phyloP scores from a whole-genome alignment of 2,329 filamentous ascomycete genomes.

The Xylariales sp. region DNA sequence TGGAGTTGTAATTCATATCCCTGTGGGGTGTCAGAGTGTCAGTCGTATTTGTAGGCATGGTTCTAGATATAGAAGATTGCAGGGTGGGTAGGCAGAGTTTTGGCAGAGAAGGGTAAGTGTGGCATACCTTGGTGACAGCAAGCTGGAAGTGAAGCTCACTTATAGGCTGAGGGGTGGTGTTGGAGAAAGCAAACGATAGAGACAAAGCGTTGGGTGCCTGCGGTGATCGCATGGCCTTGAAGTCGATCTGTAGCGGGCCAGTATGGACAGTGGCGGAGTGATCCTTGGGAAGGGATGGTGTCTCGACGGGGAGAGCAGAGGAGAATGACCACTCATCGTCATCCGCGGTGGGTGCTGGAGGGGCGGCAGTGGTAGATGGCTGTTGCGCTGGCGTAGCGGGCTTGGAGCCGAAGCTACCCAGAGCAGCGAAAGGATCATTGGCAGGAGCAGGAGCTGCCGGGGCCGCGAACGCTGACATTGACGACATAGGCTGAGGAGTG shows the following conservation, averaged over 20 bases:
- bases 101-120: not conserved
- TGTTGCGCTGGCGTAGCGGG: conserved; percentile 28
- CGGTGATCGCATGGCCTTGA: conserved; percentile 61
- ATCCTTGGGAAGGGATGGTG: conserved; percentile 49
- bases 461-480: conserved; percentile 37
- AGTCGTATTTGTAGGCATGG: no score
- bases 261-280: conserved; percentile 66
- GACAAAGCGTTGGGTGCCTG: conserved; percentile 55
- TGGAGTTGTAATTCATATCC: conserved; percentile 76
- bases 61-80: conserved; percentile 1
- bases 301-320: conserved; percentile 69
- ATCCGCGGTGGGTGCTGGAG: conserved; percentile 38
- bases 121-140: conserved; percentile 81
- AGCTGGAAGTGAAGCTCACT: conserved; percentile 84
- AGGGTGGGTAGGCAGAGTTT: not conserved
- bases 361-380: no score
- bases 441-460: conserved; percentile 29
- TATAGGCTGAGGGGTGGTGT: conserved; percentile 67
- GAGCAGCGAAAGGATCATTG: conserved; percentile 49
- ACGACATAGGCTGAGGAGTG: conserved; percentile 47
- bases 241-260: conserved; percentile 66
- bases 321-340: conserved; percentile 96
- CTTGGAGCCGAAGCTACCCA: conserved; percentile 36
- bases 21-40: conserved; percentile 43
- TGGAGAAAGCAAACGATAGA: conserved; percentile 79